phyloP scores from a whole-genome alignment of 2,329 filamentous ascomycete species.

The Fusarium sp. region DNA sequence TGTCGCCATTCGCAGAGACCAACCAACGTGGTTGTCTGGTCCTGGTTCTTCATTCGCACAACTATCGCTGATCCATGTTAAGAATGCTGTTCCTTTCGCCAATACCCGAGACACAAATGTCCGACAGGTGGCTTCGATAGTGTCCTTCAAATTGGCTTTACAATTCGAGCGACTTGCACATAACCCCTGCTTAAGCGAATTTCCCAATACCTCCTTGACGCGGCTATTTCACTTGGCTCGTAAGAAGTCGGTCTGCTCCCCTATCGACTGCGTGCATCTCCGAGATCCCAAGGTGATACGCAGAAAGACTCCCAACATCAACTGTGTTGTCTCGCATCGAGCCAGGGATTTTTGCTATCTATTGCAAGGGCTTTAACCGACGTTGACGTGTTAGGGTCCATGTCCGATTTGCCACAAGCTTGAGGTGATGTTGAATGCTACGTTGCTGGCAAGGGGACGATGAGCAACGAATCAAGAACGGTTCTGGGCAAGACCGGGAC shows the following conservation, averaged over 20 bases:
- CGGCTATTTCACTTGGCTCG: constrained; percentile 24
- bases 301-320: not conserved
- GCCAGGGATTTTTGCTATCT: constrained; percentile 9
- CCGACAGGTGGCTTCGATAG: constrained; percentile 28
- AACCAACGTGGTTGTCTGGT: constrained; percentile 5
- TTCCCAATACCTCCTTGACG: constrained; percentile 10
- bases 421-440: constrained; percentile 38
- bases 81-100: constrained; percentile 30
- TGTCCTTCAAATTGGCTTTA: constrained; percentile 12
- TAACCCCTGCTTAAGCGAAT: constrained; percentile 28
- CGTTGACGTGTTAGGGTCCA: constrained; percentile 33
- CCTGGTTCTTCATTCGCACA: constrained; percentile 24
- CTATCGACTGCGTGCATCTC: not conserved
- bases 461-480: constrained; percentile 30
- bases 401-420: constrained; percentile 41
- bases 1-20: not conserved
- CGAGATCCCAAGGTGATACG: not conserved
- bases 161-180: constrained; percentile 24
- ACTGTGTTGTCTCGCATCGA: not conserved
- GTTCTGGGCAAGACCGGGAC: constrained; percentile 6
- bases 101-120: constrained; percentile 35
- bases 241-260: constrained; percentile 20
- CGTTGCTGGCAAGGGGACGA: constrained; percentile 36
- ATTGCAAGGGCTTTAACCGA: constrained; percentile 26
- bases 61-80: constrained; percentile 18